phyloP scores from a whole-genome alignment of 331 rosid genomes.

The Prunus yedoensis region DNA sequence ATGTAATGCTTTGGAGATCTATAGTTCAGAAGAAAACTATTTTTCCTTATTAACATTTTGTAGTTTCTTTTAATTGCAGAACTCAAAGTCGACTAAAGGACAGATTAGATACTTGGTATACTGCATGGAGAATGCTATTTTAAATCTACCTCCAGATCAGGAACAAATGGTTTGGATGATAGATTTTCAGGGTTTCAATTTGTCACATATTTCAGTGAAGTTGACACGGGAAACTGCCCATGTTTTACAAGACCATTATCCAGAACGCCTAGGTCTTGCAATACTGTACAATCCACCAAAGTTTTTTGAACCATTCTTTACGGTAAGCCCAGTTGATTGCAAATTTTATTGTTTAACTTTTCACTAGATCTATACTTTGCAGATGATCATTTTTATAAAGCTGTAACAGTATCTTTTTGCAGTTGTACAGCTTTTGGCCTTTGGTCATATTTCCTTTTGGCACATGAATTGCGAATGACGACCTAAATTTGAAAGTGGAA shows the following conservation, averaged over 20 bases:
- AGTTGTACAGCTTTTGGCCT: not conserved
- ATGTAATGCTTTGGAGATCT: not conserved
- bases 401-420: not conserved
- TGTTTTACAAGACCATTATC: constrained; percentile 75
- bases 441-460: not conserved
- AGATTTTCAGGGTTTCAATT: constrained; percentile 74
- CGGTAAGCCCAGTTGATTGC: constrained; percentile 43
- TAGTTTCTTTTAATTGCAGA: constrained; percentile 47
- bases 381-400: not conserved
- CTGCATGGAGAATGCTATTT: constrained; percentile 79
- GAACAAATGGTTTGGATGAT: constrained; percentile 84
- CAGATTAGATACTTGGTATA: constrained; percentile 77
- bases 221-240: constrained; percentile 63
- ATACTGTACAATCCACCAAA: constrained; percentile 71
- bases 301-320: constrained; percentile 79
- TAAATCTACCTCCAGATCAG: constrained; percentile 64
- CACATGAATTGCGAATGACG: not conserved
- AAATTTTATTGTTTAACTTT: constrained; percentile 2
- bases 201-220: constrained; percentile 71
- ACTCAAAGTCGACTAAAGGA: constrained; percentile 52
- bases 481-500: constrained; percentile 1
- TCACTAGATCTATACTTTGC: constrained; percentile 3
- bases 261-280: constrained; percentile 79
- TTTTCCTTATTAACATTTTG: not conserved
- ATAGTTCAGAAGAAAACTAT: constrained; percentile 1